Percentiles rank a stretch among this genome's conserved stretches.
These are phyloP conservation scores for Apiotrichum brassicae DNA, from an alignment of 1,284 basidiomycete species.

Conservation along the genomic window DNA sequence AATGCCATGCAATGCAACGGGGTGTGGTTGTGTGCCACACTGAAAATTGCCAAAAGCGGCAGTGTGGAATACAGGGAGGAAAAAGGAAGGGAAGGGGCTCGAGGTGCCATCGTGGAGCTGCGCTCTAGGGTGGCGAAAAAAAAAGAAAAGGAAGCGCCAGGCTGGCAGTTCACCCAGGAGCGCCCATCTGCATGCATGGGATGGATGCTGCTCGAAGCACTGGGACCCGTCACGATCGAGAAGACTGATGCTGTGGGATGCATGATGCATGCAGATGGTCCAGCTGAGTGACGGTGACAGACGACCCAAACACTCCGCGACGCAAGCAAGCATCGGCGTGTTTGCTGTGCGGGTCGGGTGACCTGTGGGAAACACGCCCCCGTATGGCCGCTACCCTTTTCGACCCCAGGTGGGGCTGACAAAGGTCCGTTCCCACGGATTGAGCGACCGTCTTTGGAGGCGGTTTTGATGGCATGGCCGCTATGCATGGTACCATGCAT, in stretches of 20 bases:
- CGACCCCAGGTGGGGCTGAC: neutral
- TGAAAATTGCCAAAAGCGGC: slow-evolving; percentile 12
- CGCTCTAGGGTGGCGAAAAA: too few species aligned
- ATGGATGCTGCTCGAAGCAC: too few species aligned
- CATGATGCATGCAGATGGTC: too few species aligned
- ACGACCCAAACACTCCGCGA: neutral
- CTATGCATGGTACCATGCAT: slow-evolving; percentile 18
- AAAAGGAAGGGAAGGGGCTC: neutral
- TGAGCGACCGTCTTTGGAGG: slow-evolving; percentile 16
- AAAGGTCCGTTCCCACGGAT: slow-evolving; percentile 9
- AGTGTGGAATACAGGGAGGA: neutral
- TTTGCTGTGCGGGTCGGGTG: neutral
- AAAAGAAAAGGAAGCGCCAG: too few species aligned
- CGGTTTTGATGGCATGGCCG: slow-evolving; percentile 18
- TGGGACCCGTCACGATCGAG: too few species aligned
- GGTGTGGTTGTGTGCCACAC: slow-evolving; percentile 8
- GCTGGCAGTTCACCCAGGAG: too few species aligned
- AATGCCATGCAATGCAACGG: too few species aligned
- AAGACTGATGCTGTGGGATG: too few species aligned
- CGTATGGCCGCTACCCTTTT: slow-evolving; percentile 1
- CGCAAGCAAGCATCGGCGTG: neutral
- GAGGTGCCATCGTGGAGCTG: too few species aligned
- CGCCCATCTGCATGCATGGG: slow-evolving; percentile 1
- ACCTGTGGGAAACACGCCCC: neutral
- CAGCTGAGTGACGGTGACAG: neutral